A percentile compares a stretch with the other conserved stretches of the same genome.
Conservation (phyloP, 176 grass and related monocot genomes). For the Coix lacrymajobi region DNA sequence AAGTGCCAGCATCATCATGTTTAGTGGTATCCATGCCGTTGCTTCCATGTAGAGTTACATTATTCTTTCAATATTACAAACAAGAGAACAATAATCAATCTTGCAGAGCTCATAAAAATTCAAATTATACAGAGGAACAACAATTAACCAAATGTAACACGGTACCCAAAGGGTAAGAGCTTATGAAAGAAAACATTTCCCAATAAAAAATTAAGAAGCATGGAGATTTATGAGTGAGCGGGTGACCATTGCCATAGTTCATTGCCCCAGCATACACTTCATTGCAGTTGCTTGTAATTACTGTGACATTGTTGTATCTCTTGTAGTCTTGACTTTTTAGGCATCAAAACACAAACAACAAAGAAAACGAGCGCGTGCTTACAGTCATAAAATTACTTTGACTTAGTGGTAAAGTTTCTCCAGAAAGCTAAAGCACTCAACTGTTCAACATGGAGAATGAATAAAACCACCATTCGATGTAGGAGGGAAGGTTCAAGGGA, state of each 20-base stretch:
- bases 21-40: constrained; percentile 3
- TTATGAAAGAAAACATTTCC: background rate
- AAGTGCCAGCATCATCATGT: background rate
- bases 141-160: background rate
- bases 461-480: background rate
- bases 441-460: background rate
- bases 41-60: constrained; percentile 5
- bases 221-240: background rate
- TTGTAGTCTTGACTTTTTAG: background rate
- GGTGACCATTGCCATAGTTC: background rate
- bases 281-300: background rate
- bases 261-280: background rate
- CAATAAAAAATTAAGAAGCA: background rate
- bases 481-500: background rate
- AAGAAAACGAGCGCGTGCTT: background rate
- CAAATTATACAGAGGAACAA: background rate
- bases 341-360: background rate
- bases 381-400: background rate
- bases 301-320: background rate
- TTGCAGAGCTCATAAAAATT: background rate
- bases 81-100: background rate
- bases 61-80: constrained; percentile 37
- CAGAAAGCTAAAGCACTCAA: background rate
- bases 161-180: background rate
- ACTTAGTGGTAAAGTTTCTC: background rate